Base-by-base conservation (phyloP, 306 rosid genomes). In the Cicer pinnatifidum region DNA sequence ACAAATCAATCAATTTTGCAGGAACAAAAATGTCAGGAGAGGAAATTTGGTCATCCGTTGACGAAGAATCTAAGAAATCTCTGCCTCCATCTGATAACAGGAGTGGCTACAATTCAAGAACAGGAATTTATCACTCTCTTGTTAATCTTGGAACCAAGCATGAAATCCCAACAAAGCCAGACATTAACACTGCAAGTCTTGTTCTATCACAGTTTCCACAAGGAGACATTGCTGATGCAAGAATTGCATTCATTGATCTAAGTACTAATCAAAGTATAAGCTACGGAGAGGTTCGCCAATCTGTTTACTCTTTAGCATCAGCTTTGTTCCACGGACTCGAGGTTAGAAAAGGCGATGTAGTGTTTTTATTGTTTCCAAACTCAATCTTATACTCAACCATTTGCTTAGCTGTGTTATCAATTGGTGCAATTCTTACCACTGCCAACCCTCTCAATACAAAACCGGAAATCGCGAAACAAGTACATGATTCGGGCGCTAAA, bases 391-490 rank as follows among this genome's bases (percentile, higher is more conserved):
- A 86, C 67, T 92, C 96, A 13, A 80, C 83, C 11, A 85, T 89
- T 35, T 93, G 93, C 72, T 44, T 93, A 33, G 93, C 96, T 3
- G 96, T 91, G 71, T 51, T 93, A 12, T 89, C 89, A 12, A 11
- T 89, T 38, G 97, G 98, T 6, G 98, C 98, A 53, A 69, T 88
- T 46, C 68, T 90, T 6, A 89, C 92, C 62, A 86, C 98, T 1
- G 88, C 97, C 7, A 93, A 93, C 59, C 98, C 96, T 1, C 76
- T 90, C 7, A 89, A 93, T 60, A 93, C 89, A 2, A 69, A 52
- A 51, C 69, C 93, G 20, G 98, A 91, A 83, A 88, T 88, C 3
- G 79, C 76, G 9, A 91, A 93, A 63, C 97, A 93, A 86, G 91
- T 90, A 11, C 39, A 28, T 0, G 88, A 93, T 76, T 93, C 97